These are phyloP conservation scores for Deinandra increscens DNA, from an alignment of 129 eudicot genomes.

Conservation along the genomic window DNA sequence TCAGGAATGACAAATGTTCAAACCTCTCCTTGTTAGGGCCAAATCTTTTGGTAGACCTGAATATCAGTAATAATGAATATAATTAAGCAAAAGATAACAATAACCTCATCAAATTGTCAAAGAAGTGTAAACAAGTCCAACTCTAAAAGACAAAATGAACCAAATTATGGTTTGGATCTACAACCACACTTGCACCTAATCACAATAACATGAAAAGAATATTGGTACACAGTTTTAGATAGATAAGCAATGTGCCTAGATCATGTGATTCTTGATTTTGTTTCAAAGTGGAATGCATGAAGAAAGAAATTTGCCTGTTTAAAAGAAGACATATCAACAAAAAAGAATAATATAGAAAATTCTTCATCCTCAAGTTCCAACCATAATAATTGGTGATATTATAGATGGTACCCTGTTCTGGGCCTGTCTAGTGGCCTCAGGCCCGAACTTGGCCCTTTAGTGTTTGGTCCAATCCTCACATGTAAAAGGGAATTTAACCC, in stretches of 20 bases:
- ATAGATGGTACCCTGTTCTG: not conserved
- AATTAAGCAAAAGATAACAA: constrained; percentile 3
- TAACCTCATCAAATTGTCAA: not conserved
- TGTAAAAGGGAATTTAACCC: not conserved
- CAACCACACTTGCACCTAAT: not conserved
- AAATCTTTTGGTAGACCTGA: constrained; percentile 93
- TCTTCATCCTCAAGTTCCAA: not conserved
- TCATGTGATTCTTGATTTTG: not conserved
- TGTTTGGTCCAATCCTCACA: not conserved
- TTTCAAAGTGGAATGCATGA: not conserved
- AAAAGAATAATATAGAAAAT: not conserved
- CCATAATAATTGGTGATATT: not conserved
- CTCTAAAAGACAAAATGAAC: not conserved
- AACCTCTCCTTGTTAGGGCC: constrained; percentile 84
- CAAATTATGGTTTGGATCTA: not conserved
- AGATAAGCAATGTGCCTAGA: not conserved
- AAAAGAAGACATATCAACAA: too few relatives aligned
- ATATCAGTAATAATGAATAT: not conserved
- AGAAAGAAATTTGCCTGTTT: not conserved
- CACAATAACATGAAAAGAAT: not conserved
- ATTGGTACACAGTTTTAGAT: not conserved
- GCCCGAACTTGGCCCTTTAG: not conserved
- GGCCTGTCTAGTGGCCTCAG: not conserved
- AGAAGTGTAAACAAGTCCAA: not conserved
- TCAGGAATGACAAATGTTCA: constrained; percentile 89